These are phyloP conservation scores for Hymenoscyphus repandus DNA, from an alignment of 2,329 filamentous ascomycete species.

Conservation along the genomic window DNA sequence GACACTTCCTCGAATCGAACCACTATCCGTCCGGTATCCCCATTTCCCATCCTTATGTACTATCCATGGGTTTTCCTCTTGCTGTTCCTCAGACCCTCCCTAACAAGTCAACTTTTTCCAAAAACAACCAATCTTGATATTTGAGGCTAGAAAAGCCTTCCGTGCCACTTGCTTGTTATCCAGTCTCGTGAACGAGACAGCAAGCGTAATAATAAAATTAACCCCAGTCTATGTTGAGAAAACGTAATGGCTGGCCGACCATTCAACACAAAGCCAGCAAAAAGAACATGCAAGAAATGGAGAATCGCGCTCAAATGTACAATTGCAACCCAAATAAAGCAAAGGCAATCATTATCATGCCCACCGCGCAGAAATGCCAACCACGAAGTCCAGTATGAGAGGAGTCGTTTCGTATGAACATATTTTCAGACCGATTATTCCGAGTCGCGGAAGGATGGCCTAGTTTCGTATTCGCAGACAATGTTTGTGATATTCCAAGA, in stretches of 20 bases:
- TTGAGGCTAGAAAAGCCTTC: constrained; percentile 1
- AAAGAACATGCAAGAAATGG: constrained; percentile 27
- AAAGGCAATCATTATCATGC: constrained; percentile 5
- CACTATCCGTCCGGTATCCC: background rate
- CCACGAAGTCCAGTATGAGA: constrained; percentile 13
- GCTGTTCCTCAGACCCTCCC: background rate
- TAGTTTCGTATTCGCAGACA: background rate
- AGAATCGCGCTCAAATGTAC: constrained; percentile 25
- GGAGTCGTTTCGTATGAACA: constrained; percentile 11
- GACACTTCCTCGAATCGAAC: background rate
- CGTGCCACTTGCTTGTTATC: background rate
- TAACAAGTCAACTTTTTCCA: background rate
- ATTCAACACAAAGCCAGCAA: background rate
- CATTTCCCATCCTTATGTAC: background rate
- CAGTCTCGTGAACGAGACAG: background rate
- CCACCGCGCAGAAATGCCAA: constrained; percentile 27
- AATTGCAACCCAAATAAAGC: constrained; percentile 13
- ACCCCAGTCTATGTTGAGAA: constrained; percentile 22
- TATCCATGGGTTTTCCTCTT: background rate
- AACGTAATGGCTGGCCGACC: constrained; percentile 4
- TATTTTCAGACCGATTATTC: constrained; percentile 1
- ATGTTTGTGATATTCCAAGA: constrained; percentile 5
- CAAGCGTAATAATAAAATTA: constrained; percentile 7
- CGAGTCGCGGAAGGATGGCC: background rate
- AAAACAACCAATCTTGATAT: constrained; percentile 3